Evolutionary conservation across 2,329 filamentous ascomycete genomes (phyloP).

Genomic region (Ophiostoma angusticollis): DNA sequence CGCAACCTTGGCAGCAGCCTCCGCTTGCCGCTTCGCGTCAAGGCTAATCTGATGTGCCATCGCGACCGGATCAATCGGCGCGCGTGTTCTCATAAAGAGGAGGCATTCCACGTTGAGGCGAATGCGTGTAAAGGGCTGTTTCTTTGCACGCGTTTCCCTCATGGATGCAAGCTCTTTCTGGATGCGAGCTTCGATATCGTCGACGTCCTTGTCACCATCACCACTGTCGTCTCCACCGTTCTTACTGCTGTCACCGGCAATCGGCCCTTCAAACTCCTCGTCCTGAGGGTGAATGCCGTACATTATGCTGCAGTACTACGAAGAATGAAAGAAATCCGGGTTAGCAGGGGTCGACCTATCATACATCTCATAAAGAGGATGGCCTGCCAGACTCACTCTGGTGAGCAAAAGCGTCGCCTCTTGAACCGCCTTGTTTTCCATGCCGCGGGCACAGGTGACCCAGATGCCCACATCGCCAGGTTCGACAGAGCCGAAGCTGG

Average conservation of each 20-base stretch:
- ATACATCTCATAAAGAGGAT: too few relatives aligned
- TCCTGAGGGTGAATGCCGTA: conserved; percentile 36
- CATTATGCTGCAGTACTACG: conserved; percentile 51
- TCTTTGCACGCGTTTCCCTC: conserved; percentile 29
- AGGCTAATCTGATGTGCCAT: conserved; percentile 42
- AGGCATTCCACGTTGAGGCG: conserved; percentile 48
- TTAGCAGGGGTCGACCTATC: too few relatives aligned
- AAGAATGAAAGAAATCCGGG: conserved; percentile 2
- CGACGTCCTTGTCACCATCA: conserved; percentile 23
- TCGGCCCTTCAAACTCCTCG: conserved; percentile 12
- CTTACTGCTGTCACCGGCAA: neutral
- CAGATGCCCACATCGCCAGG: conserved; percentile 59
- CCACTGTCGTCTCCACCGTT: conserved; percentile 6
- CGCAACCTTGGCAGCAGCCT: conserved; percentile 31
- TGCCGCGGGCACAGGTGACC: conserved; percentile 62
- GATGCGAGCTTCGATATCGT: conserved; percentile 65
- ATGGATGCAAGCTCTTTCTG: conserved; percentile 56
- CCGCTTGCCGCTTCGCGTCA: conserved; percentile 34
- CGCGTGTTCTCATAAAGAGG: conserved; percentile 45
- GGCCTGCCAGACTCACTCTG: conserved; percentile 34
- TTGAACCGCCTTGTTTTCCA: conserved; percentile 54
- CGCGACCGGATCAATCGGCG: conserved; percentile 41
- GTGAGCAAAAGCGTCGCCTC: conserved; percentile 56
- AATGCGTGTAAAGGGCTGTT: conserved; percentile 38
- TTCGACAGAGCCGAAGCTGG: conserved; percentile 26